Base-by-base conservation (phyloP, 1,284 basidiomycete species). In the Rhodotorula sp. region DNA sequence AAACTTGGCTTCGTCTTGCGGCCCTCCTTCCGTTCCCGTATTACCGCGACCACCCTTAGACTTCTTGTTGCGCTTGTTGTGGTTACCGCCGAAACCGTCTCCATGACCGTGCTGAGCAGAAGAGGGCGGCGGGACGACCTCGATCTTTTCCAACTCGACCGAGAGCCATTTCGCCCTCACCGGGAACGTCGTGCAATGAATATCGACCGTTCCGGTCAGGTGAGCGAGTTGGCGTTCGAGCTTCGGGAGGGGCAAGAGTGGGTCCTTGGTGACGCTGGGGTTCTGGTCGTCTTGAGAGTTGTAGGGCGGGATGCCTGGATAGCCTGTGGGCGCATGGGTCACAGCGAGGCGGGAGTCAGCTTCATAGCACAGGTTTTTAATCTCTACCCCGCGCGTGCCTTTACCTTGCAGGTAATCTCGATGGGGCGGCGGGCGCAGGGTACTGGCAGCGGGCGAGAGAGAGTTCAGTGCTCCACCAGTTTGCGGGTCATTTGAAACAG, bases 81-180 rank as follows among this genome's bases (percentile, higher is more conserved):
- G 8, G 38, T 14, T 15, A 43, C 31, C 16, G 19, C 31, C 16
- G 19, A 57, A 18, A 19, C 23, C 31, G 18, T 31, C 19, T 31
- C 23, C 31, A 38, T 31, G 15, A 19, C 1, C 31, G 19, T 10
- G 56, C 6, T 5, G 2, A 1, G 18, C 7, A n/a, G 2, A 50
- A 0, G 64, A 61, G 3, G 55, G n/a, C 1, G 65, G 21, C 2
- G 68, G 65, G 12, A 74, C 65, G 14, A 58, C 60, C 54, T 70
- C 70, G 60, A 72, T 66, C 65, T 72, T 72, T 45, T 72, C 68
- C 23, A 75, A 55, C 43, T 75, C 73, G 58, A 75, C 64, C 2
- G 58, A 47, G 28, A 75, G 62, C 63, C 63, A 75, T 14, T 54
- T 54, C 0, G 67, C 66, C 26, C 60, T 55, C n/a, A 64, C 38